Percentiles rank a stretch among this genome's conserved stretches.
Evolutionary conservation across 73 alveolate genomes (phyloP).

Genomic region (Tetrahymena malaccensis): DNA sequence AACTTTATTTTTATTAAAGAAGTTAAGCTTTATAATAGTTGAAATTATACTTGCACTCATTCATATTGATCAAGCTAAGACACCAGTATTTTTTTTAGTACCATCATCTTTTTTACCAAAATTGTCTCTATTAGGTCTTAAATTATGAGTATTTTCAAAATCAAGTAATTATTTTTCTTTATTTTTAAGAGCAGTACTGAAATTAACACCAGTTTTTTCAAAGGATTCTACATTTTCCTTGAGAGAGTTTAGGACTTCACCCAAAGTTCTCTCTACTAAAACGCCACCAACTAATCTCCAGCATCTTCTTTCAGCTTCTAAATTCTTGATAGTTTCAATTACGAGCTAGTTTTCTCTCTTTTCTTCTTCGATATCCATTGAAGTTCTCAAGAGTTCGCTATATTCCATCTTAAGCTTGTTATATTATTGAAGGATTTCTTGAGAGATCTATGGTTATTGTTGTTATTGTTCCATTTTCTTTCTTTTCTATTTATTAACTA

Average conservation of each 20-base stretch:
- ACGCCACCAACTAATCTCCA: slow-evolving; percentile 82
- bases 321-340: slow-evolving; percentile 54
- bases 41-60: background rate
- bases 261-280: slow-evolving; percentile 63
- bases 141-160: slow-evolving; percentile 19
- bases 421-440: slow-evolving; percentile 9
- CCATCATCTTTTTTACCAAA: background rate
- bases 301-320: slow-evolving; percentile 69
- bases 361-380: slow-evolving; percentile 44
- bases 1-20: background rate
- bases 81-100: background rate
- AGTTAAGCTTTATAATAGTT: background rate
- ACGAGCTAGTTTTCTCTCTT: slow-evolving; percentile 59
- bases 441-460: background rate
- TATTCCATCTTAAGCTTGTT: slow-evolving; percentile 25
- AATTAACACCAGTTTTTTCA: slow-evolving; percentile 30
- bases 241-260: slow-evolving; percentile 56
- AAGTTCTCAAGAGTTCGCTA: slow-evolving; percentile 33
- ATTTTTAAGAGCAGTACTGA: slow-evolving; percentile 16
- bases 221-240: slow-evolving; percentile 43
- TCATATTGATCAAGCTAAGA: background rate
- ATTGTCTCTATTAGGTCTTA: slow-evolving; percentile 22
- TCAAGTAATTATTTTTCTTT: slow-evolving; percentile 27
- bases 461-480: background rate
- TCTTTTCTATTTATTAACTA: no score